Percentiles rank a stretch among this genome's conserved stretches.
phyloP scores from a whole-genome alignment of 345 rosid species.

The Ailanthus altissimus region DNA sequence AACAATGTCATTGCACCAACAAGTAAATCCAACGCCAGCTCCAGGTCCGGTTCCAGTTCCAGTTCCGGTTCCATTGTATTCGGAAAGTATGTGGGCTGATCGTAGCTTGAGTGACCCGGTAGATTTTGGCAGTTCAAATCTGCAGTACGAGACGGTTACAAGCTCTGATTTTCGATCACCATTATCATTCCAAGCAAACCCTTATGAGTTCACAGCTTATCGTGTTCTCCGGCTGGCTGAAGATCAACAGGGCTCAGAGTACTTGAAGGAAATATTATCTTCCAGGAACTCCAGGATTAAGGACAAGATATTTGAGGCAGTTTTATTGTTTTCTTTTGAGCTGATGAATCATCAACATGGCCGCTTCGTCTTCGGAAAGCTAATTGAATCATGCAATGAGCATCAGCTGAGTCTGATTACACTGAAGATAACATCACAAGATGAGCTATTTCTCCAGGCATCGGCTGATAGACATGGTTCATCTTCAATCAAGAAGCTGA shows the following conservation, averaged over 20 bases:
- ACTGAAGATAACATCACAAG: background rate
- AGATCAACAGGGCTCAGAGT: slow-evolving; percentile 17
- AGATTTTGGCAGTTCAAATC: background rate
- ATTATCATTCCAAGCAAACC: background rate
- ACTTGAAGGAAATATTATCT: slow-evolving; percentile 2
- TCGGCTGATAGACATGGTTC: slow-evolving; percentile 15
- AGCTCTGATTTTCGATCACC: background rate
- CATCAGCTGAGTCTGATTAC: slow-evolving; percentile 3
- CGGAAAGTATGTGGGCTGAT: background rate
- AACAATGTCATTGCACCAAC: background rate
- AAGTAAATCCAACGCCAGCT: too few species aligned
- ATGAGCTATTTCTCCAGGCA: background rate
- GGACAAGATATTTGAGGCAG: background rate
- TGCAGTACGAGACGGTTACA: background rate
- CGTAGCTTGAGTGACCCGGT: background rate
- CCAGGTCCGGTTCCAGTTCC: background rate
- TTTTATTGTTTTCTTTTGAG: background rate
- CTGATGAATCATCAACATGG: slow-evolving; percentile 26
- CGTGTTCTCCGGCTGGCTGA: background rate
- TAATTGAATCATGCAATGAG: slow-evolving; percentile 24
- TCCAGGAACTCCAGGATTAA: background rate
- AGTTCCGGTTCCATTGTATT: background rate
- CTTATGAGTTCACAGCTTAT: too few species aligned
- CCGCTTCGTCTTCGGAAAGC: slow-evolving; percentile 19
- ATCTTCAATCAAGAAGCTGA: slow-evolving; percentile 19